Conservation (phyloP, 345 rosid genomes). For the Pistacia atlantica region DNA sequence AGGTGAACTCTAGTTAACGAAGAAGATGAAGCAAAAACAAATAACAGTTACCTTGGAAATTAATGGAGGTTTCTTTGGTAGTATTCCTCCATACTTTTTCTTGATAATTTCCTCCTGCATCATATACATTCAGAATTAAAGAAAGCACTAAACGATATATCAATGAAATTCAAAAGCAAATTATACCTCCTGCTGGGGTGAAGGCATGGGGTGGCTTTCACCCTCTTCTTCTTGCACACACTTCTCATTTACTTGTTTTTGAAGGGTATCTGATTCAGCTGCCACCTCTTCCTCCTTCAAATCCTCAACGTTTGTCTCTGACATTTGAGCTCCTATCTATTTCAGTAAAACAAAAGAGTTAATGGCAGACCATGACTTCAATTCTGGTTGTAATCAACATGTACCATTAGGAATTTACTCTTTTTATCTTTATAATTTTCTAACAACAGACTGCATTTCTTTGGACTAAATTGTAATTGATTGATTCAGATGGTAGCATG, state of each 20-base stretch:
- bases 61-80: constrained; percentile 70
- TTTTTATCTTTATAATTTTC: no score
- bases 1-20: constrained; percentile 10
- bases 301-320: constrained; percentile 35
- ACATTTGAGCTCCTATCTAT: constrained; percentile 21
- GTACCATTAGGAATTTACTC: no score
- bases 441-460: no score
- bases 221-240: constrained; percentile 17
- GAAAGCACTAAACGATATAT: no score
- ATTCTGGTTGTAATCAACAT: no score
- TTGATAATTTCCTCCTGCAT: constrained; percentile 63
- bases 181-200: constrained; percentile 51
- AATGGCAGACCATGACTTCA: no score
- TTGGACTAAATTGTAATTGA: no score
- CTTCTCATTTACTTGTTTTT: constrained; percentile 22
- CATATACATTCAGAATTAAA: not conserved
- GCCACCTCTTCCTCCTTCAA: constrained; percentile 35
- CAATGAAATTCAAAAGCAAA: not conserved
- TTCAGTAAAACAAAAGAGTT: not conserved
- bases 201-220: constrained; percentile 33
- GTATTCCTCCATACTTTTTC: constrained; percentile 75
- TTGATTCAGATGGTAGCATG: no score
- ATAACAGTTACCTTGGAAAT: constrained; percentile 65
- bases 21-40: no score
- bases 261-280: constrained; percentile 13